Percentiles rank a stretch among this genome's conserved stretches.
These are phyloP conservation scores for Cunninghamia lanceolata DNA, from an alignment of 75 land plant genomes.

Conservation along the genomic window DNA sequence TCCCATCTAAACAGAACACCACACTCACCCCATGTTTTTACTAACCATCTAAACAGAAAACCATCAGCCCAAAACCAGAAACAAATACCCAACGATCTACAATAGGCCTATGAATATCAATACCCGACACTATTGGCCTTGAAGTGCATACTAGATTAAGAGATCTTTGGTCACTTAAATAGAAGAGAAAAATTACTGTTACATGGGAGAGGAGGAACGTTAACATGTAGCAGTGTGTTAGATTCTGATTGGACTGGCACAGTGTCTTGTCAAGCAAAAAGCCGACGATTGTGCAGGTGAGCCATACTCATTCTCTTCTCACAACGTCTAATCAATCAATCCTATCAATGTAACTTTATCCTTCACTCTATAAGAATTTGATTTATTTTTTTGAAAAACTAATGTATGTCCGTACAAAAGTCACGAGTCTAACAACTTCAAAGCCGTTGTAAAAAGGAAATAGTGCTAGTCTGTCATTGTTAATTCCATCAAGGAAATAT, in stretches of 20 bases:
- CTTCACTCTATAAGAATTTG: background rate
- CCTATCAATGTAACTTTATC: background rate
- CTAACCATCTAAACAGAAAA: background rate
- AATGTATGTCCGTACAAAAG: background rate
- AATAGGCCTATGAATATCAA: background rate
- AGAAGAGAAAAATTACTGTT: background rate
- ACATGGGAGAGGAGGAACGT: background rate
- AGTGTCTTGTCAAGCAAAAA: constrained; percentile 9
- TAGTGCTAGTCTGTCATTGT: too few relatives aligned
- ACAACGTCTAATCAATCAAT: background rate
- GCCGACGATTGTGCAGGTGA: background rate
- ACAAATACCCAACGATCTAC: background rate
- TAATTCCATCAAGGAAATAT: too few relatives aligned
- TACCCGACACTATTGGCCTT: background rate
- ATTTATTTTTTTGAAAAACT: background rate
- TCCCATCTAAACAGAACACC: too few relatives aligned
- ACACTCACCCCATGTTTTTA: too few relatives aligned
- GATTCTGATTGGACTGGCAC: constrained; percentile 8
- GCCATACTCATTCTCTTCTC: constrained; percentile 9
- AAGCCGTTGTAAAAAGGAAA: too few relatives aligned
- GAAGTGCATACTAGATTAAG: background rate
- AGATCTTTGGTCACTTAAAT: background rate
- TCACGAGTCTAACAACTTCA: constrained; percentile 5
- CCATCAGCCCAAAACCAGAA: background rate
- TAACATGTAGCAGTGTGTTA: background rate